Percentiles rank a stretch among this genome's conserved stretches.
Conservation (phyloP, 2,329 filamentous ascomycete genomes). For the Paraphoma chrysanthemicola region DNA sequence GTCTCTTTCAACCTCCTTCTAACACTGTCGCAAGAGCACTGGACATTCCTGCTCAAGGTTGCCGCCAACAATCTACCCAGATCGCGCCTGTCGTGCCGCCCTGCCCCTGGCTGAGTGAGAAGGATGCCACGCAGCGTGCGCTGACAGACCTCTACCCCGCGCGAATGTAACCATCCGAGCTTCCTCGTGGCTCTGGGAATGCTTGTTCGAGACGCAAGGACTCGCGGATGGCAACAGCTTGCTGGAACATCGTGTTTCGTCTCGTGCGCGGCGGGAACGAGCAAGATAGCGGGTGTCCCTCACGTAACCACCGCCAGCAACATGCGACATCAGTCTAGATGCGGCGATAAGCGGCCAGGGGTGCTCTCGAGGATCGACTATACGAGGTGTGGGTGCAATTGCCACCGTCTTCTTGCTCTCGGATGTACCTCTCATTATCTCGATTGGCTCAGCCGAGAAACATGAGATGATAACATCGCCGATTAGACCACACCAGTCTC, state of each 20-base stretch:
- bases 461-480: background rate
- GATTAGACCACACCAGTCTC: too few species aligned
- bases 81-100: background rate
- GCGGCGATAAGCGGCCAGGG: slow-evolving; percentile 11
- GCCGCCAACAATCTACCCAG: background rate
- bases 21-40: background rate
- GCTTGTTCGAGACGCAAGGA: slow-evolving; percentile 18
- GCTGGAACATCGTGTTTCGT: slow-evolving; percentile 16
- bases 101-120: background rate
- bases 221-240: slow-evolving; percentile 11
- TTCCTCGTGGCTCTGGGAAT: slow-evolving; percentile 16
- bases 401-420: background rate
- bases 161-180: slow-evolving; percentile 31
- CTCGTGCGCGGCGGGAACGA: slow-evolving; percentile 13
- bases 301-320: slow-evolving; percentile 2
- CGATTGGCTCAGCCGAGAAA: background rate
- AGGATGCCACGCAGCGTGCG: background rate
- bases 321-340: slow-evolving; percentile 11
- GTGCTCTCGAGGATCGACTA: background rate
- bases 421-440: background rate
- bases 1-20: slow-evolving; percentile 7
- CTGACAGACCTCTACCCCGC: slow-evolving; percentile 26
- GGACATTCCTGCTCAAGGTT: background rate
- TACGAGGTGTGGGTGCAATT: slow-evolving; percentile 1
- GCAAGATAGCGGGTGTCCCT: slow-evolving; percentile 4